Percentiles rank a stretch among this genome's conserved stretches.
These are phyloP conservation scores for Cardiospermum halicacabum DNA, from an alignment of 345 rosid genomes.

Conservation along the genomic window DNA sequence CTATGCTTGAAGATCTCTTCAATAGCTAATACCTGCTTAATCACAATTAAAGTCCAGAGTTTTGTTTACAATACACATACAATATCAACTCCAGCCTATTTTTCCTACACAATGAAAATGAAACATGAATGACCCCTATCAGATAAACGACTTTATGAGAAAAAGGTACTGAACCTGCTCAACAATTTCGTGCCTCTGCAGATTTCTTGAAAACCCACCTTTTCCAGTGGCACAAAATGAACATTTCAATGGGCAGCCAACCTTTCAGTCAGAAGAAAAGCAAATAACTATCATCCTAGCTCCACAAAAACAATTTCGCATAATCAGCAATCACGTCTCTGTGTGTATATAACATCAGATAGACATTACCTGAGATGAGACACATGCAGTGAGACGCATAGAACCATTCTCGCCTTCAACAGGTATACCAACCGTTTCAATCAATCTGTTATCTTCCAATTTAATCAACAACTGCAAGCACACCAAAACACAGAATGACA, in stretches of 20 bases:
- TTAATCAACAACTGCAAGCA: slow-evolving; percentile 61
- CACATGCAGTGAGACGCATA: slow-evolving; percentile 87
- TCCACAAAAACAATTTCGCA: not conserved
- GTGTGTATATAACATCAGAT: not conserved
- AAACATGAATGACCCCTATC: not conserved
- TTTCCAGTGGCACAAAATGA: slow-evolving; percentile 99
- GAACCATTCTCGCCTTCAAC: slow-evolving; percentile 74
- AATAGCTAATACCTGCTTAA: slow-evolving; percentile 70
- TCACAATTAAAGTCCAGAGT: too few species aligned
- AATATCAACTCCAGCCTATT: not conserved
- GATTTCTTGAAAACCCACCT: slow-evolving; percentile 96
- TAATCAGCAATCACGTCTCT: not conserved
- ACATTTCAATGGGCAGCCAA: slow-evolving; percentile 92
- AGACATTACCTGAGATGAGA: slow-evolving; percentile 80
- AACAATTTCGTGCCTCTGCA: slow-evolving; percentile 75
- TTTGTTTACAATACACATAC: too few species aligned
- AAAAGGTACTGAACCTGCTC: slow-evolving; percentile 58
- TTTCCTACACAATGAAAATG: not conserved
- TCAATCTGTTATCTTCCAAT: slow-evolving; percentile 77
- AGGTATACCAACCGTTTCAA: slow-evolving; percentile 98
- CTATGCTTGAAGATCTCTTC: slow-evolving; percentile 89
- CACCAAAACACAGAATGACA: not conserved
- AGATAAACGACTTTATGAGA: not conserved
- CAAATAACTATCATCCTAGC: not conserved
- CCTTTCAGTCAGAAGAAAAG: slow-evolving; percentile 39